Evolutionary conservation across 2,329 filamentous ascomycete species (phyloP), one percentile per base, ranked within the genome.

Genomic region (Botrytis cinerea): DNA sequence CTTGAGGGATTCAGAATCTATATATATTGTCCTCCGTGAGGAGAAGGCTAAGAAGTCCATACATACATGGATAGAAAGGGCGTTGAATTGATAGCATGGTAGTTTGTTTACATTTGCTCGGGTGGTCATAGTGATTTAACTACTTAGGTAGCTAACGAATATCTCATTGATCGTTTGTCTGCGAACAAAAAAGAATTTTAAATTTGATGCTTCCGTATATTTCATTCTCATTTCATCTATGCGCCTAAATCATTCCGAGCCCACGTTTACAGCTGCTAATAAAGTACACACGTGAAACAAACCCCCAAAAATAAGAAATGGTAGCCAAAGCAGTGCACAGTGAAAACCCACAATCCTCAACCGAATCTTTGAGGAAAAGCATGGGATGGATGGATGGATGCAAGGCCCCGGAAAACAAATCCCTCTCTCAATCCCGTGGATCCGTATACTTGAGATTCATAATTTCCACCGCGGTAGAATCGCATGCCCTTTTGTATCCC

Each of bases 121-220:
- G 4, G 7, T 59, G 6, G 2, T 32, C 16, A 32, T 32, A 5
- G n/a, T 32, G 18, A 60, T 60, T 18, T 14, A 54, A 54, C 12
- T 54, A 7, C 12, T 4, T 1, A 7, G 0, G 12, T 54, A 35
- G 28, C 18, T 22, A 22, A 10, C 35, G 9, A 0, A 22, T 1
- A 20, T 35, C 7, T 5, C 2, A 6, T 9, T 51, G 10, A 14
- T 25, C 4, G 12, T 2, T 10, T 59, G 16, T 35, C 18, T 59
- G 4, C 18, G 32, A 22, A 59, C 10, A 32, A 59, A 2, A 20
- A 32, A 20, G 28, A 12, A 10, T 10, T 18, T 59, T 12, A 59
- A 22, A 8, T 59, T 32, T 5, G 4, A 22, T 59, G 4, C 4
- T 59, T 22, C 18, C 1, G 16, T 35, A 8, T 0, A 22, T 22